A percentile compares a stretch with the other conserved stretches of the same genome.
phyloP scores from a whole-genome alignment of 148 eudicot species.

The Tetragonia tetragonoides region DNA sequence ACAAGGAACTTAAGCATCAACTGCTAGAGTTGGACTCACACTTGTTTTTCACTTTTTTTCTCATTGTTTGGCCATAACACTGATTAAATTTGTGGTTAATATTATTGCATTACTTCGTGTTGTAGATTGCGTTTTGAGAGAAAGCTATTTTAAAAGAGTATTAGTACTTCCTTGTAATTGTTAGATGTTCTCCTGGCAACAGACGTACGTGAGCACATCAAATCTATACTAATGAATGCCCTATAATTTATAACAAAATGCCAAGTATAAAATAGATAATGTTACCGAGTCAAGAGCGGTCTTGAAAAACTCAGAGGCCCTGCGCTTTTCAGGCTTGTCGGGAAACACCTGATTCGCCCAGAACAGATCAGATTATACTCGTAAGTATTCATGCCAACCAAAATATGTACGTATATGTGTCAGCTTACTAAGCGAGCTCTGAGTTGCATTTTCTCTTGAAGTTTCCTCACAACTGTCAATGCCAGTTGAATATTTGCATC shows the following conservation, averaged over 20 bases:
- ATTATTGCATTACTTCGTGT: neutral
- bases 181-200: neutral
- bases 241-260: neutral
- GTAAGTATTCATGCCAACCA: neutral
- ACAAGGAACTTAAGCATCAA: neutral
- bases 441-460: conserved; percentile 70
- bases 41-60: neutral
- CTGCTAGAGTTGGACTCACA: neutral
- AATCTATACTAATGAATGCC: neutral
- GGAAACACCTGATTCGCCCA: conserved; percentile 68
- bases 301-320: conserved; percentile 83
- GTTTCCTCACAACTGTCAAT: conserved; percentile 77
- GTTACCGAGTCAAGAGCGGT: conserved; percentile 82
- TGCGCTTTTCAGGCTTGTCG: conserved; percentile 94
- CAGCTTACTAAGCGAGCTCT: conserved; percentile 72
- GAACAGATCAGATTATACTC: neutral
- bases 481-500: conserved; percentile 96
- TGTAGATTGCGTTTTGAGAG: neutral
- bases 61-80: neutral
- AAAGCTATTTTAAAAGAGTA: neutral
- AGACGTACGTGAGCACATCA: neutral
- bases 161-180: neutral
- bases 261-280: conserved; percentile 9
- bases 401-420: neutral
- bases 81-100: neutral